Base-by-base conservation (phyloP, 305 asterid species). In the Fraxinus platypoda region DNA sequence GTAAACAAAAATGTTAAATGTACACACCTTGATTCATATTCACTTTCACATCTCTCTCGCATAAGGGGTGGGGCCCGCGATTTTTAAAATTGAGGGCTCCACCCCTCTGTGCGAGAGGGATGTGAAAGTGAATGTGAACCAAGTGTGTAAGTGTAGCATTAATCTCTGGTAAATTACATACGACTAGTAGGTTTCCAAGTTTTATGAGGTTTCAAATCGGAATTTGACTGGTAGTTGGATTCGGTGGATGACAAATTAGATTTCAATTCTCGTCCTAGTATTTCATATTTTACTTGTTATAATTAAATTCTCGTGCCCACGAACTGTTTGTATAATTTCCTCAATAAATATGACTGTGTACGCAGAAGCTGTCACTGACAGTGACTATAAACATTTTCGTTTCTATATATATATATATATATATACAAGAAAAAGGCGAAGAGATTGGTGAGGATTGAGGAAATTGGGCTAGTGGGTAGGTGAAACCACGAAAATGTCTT, bases 401-500 rank as follows among this genome's bases (percentile, higher is more conserved):
- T 2, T 13, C n/a, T 46, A 46, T 12, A 9, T 46, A 46, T 35
- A 35, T 35, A 35, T 35, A 37, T n/a, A n/a, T 34, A 34, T 3
- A 31, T 4, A 34, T 3, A 46, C 59, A 15, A 49, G 59, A 13
- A 49, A 49, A 49, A 49, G 1, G 8, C 7, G 8, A 4, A 15
- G 59, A 49, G 59, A 3, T 0, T 15, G 21, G 59, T 49, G 37
- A 66, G 38, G 7, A 31, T 52, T 43, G 21, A 43, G 8, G 34
- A 6, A 49, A 34, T 33, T 46, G 68, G 17, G 34, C n/a, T n/a
- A 33, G 19, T 75, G 34, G 6, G 82, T 21, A 9, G 52, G 43
- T 33, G 78, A 81, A 30, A 71, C 15, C 81, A 37, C 30, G 76
- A 78, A 77, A 46, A 87, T 81, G 85, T 78, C 81, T 68, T 83